A percentile compares a stretch with the other conserved stretches of the same genome.
phyloP scores from a whole-genome alignment of 192 early-diverging fungal species.

The Coemansia asiatica region DNA sequence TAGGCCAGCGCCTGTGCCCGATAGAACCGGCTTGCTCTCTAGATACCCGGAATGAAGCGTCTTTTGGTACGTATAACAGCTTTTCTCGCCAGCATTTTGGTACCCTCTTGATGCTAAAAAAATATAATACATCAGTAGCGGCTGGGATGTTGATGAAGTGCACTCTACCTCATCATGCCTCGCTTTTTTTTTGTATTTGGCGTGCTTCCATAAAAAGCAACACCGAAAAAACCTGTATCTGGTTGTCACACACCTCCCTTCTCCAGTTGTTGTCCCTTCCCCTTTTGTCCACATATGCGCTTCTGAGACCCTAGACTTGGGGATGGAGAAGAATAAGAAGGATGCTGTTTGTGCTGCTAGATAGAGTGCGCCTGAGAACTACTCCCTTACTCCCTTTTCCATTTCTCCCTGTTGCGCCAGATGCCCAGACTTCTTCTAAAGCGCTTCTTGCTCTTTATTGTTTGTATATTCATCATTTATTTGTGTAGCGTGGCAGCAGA shows the following conservation, averaged over 20 bases:
- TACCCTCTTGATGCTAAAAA: no score
- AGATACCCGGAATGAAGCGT: slow-evolving; percentile 15
- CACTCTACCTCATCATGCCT: not conserved
- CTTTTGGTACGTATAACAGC: slow-evolving; percentile 17
- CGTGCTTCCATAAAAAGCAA: not conserved
- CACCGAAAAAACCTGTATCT: no score
- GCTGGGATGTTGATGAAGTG: not conserved
- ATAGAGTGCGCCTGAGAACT: slow-evolving; percentile 4
- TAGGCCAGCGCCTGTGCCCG: no score
- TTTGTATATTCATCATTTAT: not conserved
- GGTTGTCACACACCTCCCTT: no score
- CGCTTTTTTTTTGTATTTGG: not conserved
- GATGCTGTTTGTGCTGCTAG: no score
- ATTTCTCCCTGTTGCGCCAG: no score
- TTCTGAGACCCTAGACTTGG: no score
- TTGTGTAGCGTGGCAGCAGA: slow-evolving; percentile 37
- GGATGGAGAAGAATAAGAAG: no score
- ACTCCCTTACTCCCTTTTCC: not conserved
- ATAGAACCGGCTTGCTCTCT: no score
- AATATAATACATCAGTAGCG: no score
- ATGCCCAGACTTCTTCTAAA: not conserved
- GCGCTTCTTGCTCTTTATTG: not conserved
- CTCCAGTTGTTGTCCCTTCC: not conserved
- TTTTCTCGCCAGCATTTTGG: not conserved
- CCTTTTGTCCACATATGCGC: no score